These are phyloP conservation scores for Yamadazyma spencermartinsiae DNA, from an alignment of 1,139 yeast species.

Conservation along the genomic window DNA sequence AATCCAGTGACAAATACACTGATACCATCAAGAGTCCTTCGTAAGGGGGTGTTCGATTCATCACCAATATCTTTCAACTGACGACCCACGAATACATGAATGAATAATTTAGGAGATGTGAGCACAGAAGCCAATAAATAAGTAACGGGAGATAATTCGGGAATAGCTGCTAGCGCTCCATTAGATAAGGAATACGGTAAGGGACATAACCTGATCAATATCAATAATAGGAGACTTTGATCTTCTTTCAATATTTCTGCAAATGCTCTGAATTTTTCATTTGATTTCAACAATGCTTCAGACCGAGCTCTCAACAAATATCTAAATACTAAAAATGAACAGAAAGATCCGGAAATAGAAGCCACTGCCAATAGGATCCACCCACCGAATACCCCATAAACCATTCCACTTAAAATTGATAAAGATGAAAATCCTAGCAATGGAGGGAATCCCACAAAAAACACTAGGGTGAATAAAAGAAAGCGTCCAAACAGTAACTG, in stretches of 20 bases:
- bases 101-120: slow-evolving; percentile 77
- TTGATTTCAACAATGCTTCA: slow-evolving; percentile 42
- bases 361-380: slow-evolving; percentile 76
- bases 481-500: slow-evolving; percentile 51
- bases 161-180: slow-evolving; percentile 88
- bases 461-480: slow-evolving; percentile 49
- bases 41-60: slow-evolving; percentile 45
- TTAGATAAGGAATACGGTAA: slow-evolving; percentile 90
- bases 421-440: slow-evolving; percentile 77
- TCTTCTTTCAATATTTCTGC: slow-evolving; percentile 69
- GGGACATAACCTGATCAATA: slow-evolving; percentile 82
- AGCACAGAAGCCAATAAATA: slow-evolving; percentile 72
- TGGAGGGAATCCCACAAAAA: slow-evolving; percentile 75
- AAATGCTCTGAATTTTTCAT: slow-evolving; percentile 72
- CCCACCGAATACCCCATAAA: slow-evolving; percentile 79
- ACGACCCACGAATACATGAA: slow-evolving; percentile 80
- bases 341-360: slow-evolving; percentile 70
- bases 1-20: slow-evolving; percentile 60
- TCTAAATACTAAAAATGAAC: slow-evolving; percentile 69
- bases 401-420: slow-evolving; percentile 72
- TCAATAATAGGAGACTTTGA: slow-evolving; percentile 60
- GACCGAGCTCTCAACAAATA: slow-evolving; percentile 62
- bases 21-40: slow-evolving; percentile 60
- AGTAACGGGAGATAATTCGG: slow-evolving; percentile 60
- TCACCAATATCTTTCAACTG: slow-evolving; percentile 73